Evolutionary conservation across 129 eudicot genomes (phyloP).

Genomic region (Silybum marianum): DNA sequence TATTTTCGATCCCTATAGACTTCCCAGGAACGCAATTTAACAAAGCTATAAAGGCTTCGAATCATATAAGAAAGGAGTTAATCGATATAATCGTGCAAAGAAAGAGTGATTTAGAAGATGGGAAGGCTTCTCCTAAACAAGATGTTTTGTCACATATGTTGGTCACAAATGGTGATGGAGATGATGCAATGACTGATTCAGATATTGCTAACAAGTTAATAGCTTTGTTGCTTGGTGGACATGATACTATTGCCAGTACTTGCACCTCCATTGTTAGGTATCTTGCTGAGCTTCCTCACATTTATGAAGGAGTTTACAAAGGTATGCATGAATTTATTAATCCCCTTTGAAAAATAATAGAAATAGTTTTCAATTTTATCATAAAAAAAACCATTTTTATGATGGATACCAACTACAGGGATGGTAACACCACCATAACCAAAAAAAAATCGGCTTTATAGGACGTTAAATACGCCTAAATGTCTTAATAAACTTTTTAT

Average conservation of each 20-base stretch:
- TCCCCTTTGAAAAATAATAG: background rate
- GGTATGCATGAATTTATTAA: conserved; percentile 20
- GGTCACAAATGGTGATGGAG: conserved; percentile 26
- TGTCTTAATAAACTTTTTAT: background rate
- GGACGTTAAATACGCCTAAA: background rate
- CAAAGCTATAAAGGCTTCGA: conserved; percentile 36
- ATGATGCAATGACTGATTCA: conserved; percentile 26
- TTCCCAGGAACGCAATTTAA: conserved; percentile 35
- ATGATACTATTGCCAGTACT: conserved; percentile 37
- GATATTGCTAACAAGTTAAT: conserved; percentile 39
- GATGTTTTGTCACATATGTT: conserved; percentile 40
- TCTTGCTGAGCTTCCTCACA: conserved; percentile 44
- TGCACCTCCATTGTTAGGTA: conserved; percentile 33
- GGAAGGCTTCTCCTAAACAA: conserved; percentile 31
- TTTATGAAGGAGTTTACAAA: conserved; percentile 35
- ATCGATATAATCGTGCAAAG: conserved; percentile 27
- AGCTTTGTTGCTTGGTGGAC: conserved; percentile 37
- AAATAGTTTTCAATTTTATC: background rate
- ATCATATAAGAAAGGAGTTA: conserved; percentile 26
- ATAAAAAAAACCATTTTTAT: background rate
- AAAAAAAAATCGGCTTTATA: no score
- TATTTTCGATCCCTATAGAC: conserved; percentile 37
- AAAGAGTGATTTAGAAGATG: conserved; percentile 18
- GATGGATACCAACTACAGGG: background rate
- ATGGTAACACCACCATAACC: no score